A percentile compares a stretch with the other conserved stretches of the same genome.
Conservation (phyloP, 768 basidiomycete genomes). For the Suillus subalutaceus region DNA sequence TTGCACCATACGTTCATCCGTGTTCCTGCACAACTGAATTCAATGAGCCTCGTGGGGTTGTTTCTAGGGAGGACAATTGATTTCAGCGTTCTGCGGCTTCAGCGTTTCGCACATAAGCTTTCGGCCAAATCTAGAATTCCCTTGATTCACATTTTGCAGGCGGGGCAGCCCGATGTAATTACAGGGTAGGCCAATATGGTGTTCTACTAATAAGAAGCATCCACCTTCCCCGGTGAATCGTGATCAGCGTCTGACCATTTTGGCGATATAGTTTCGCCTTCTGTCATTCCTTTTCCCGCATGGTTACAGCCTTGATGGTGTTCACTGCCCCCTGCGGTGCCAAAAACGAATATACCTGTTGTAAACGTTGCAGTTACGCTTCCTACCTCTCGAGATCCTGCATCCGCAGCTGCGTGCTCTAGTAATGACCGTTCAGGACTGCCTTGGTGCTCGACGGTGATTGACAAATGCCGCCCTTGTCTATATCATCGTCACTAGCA, state of each 20-base stretch:
- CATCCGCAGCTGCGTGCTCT: background rate
- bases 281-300: background rate
- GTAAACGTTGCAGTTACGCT: background rate
- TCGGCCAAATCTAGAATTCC: background rate
- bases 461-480: background rate
- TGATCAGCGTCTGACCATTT: background rate
- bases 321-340: background rate
- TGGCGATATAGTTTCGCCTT: background rate
- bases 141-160: background rate
- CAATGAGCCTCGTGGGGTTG: background rate
- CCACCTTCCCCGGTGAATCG: background rate
- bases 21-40: background rate
- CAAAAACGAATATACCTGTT: background rate
- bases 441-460: background rate
- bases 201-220: background rate
- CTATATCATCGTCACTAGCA: background rate
- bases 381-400: background rate
- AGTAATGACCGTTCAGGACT: constrained; percentile 1
- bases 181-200: background rate
- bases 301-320: background rate
- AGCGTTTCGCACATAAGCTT: background rate
- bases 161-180: background rate
- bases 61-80: background rate
- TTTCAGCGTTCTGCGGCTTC: background rate
- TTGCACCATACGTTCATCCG: background rate